Conservation (phyloP, 805 yeast species). For the Teunomyces tritomae region DNA sequence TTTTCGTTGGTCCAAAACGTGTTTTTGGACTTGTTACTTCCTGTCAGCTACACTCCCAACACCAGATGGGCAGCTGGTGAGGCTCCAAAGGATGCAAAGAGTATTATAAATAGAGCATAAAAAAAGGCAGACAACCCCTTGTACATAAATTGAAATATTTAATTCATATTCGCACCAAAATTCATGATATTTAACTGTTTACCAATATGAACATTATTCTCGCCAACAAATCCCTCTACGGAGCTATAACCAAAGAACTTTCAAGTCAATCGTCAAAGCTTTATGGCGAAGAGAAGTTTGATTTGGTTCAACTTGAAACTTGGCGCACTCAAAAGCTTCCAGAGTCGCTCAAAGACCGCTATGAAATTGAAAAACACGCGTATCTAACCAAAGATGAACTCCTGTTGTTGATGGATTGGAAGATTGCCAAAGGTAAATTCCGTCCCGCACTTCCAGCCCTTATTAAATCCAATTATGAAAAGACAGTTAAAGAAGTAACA, state of each 20-base stretch:
- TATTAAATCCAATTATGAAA: constrained; percentile 34
- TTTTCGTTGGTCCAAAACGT: constrained; percentile 77
- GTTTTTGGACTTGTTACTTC: constrained; percentile 62
- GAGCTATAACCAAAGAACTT: constrained; percentile 23
- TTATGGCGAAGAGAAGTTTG: constrained; percentile 21
- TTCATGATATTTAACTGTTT: too few relatives aligned
- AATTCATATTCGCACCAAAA: neutral
- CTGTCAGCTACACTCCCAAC: constrained; percentile 52
- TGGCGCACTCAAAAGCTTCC: constrained; percentile 39
- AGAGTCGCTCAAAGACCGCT: constrained; percentile 18
- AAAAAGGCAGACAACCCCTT: neutral
- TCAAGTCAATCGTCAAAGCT: constrained; percentile 23
- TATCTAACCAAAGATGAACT: constrained; percentile 41
- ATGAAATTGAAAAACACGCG: constrained; percentile 14
- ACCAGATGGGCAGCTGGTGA: constrained; percentile 23
- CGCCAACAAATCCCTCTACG: constrained; percentile 25
- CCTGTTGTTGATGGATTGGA: constrained; percentile 47
- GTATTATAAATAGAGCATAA: constrained; percentile 6
- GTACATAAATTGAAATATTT: neutral
- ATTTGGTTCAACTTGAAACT: constrained; percentile 34
- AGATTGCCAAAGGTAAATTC: constrained; percentile 40
- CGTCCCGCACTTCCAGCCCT: constrained; percentile 44
- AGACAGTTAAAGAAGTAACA: constrained; percentile 28
- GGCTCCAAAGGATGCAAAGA: constrained; percentile 7
- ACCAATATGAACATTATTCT: neutral